These are phyloP conservation scores for Coniochaeta hoffmannii DNA, from an alignment of 2,329 filamentous ascomycete genomes.

Conservation along the genomic window DNA sequence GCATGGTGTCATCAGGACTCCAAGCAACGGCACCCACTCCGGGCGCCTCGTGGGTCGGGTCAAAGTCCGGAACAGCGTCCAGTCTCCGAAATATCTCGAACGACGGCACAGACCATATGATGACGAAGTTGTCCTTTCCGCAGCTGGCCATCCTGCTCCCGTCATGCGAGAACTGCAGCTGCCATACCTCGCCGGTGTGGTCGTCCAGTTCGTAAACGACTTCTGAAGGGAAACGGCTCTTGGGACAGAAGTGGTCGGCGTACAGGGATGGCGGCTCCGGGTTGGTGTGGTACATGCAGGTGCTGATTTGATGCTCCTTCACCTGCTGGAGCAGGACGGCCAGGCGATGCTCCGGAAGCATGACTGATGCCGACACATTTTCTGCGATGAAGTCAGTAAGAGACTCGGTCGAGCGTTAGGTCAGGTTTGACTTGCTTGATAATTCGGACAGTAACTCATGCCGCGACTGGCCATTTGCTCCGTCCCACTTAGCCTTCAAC, in stretches of 20 bases:
- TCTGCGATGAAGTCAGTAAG: constrained; percentile 36
- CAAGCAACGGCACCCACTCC: constrained; percentile 78
- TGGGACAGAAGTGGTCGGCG: constrained; percentile 78
- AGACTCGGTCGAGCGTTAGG: background rate
- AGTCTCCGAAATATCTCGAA: constrained; percentile 60
- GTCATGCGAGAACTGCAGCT: constrained; percentile 82
- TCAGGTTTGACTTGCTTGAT: constrained; percentile 57
- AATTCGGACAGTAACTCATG: constrained; percentile 69
- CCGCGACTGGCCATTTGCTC: constrained; percentile 67
- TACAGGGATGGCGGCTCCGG: constrained; percentile 75
- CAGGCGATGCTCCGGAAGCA: constrained; percentile 89
- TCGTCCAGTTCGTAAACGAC: constrained; percentile 63
- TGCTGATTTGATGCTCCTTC: constrained; percentile 74
- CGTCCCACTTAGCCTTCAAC: constrained; percentile 75
- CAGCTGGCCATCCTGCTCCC: constrained; percentile 77
- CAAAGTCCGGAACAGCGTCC: constrained; percentile 28
- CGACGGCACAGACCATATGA: constrained; percentile 72
- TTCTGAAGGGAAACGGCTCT: constrained; percentile 69
- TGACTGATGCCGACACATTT: constrained; percentile 90
- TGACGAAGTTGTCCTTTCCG: constrained; percentile 64
- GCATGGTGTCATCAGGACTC: constrained; percentile 83
- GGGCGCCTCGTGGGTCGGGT: constrained; percentile 40
- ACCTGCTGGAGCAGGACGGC: constrained; percentile 75
- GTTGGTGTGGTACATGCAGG: constrained; percentile 85
- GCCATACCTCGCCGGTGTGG: constrained; percentile 83